Conservation (phyloP, 2,329 filamentous ascomycete species). For the Cladosporium oxysporum region DNA sequence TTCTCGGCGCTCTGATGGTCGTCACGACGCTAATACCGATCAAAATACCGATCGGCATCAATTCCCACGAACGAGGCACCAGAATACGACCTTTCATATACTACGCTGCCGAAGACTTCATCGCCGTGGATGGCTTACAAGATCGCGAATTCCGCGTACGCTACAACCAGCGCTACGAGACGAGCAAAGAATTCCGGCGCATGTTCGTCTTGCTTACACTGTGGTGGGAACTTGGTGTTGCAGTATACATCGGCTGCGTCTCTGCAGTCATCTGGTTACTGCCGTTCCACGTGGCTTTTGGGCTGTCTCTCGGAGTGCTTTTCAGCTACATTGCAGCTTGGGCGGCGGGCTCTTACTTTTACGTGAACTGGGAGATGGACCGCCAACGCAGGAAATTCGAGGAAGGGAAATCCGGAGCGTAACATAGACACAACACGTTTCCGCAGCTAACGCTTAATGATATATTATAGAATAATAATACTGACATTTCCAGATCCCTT, state of each 20-base stretch:
- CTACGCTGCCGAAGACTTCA: conserved; percentile 38
- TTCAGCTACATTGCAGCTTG: conserved; percentile 35
- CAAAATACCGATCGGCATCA: conserved; percentile 36
- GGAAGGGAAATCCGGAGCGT: conserved; percentile 19
- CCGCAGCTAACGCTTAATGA: not conserved
- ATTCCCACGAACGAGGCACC: conserved; percentile 34
- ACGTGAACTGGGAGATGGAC: conserved; percentile 34
- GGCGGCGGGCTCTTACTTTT: conserved; percentile 26
- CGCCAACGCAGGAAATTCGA: conserved; percentile 33
- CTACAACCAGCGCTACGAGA: conserved; percentile 37
- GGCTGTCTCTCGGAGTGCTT: conserved; percentile 31
- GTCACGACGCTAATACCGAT: conserved; percentile 34
- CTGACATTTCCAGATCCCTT: not conserved
- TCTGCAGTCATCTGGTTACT: conserved; percentile 36
- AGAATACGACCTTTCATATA: conserved; percentile 36
- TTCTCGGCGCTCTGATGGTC: conserved; percentile 34
- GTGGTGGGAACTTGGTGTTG: conserved; percentile 34
- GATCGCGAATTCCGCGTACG: conserved; percentile 36
- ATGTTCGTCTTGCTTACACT: conserved; percentile 35
- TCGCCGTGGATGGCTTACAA: conserved; percentile 36
- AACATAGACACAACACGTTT: not conserved
- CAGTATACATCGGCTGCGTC: conserved; percentile 33
- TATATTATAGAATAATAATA: not conserved
- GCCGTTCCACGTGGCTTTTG: conserved; percentile 36
- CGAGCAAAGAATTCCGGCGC: conserved; percentile 31